Percentiles rank a stretch among this genome's conserved stretches.
Evolutionary conservation across 1,284 basidiomycete species (phyloP).

Genomic region (Leucoagaricus sp.): DNA sequence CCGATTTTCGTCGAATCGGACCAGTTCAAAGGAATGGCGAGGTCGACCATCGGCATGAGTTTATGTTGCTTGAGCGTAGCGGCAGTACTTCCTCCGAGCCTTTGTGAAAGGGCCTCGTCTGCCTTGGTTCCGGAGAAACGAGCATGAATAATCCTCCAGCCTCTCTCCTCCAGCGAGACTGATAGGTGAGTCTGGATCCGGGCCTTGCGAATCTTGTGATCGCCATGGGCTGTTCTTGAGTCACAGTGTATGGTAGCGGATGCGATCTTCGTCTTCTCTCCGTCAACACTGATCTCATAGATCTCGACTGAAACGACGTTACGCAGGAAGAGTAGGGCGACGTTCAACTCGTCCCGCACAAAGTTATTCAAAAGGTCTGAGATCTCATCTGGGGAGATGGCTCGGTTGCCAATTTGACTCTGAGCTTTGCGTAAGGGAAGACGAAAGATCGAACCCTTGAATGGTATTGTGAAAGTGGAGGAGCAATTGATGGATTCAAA

Average conservation of each 20-base stretch:
- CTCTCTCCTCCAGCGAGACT: background rate
- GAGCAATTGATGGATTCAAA: slow-evolving; percentile 32
- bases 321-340: slow-evolving; percentile 47
- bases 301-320: slow-evolving; percentile 40
- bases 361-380: slow-evolving; percentile 40
- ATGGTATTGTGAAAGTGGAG: slow-evolving; percentile 16
- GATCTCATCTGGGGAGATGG: slow-evolving; percentile 33
- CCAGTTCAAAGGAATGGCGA: slow-evolving; percentile 35
- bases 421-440: slow-evolving; percentile 41
- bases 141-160: slow-evolving; percentile 27
- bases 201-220: slow-evolving; percentile 1
- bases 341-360: slow-evolving; percentile 40
- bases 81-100: background rate
- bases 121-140: slow-evolving; percentile 26
- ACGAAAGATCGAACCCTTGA: slow-evolving; percentile 44
- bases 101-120: slow-evolving; percentile 10
- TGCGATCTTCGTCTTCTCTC: slow-evolving; percentile 18
- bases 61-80: slow-evolving; percentile 38
- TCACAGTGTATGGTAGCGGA: background rate
- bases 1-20: slow-evolving; percentile 24
- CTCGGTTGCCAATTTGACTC: slow-evolving; percentile 35
- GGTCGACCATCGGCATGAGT: slow-evolving; percentile 36
- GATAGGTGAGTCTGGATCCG: background rate
- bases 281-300: slow-evolving; percentile 33
- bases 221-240: background rate